These are phyloP conservation scores for Colletotrichum sp. DNA, from an alignment of 2,329 filamentous ascomycete genomes.

Conservation along the genomic window DNA sequence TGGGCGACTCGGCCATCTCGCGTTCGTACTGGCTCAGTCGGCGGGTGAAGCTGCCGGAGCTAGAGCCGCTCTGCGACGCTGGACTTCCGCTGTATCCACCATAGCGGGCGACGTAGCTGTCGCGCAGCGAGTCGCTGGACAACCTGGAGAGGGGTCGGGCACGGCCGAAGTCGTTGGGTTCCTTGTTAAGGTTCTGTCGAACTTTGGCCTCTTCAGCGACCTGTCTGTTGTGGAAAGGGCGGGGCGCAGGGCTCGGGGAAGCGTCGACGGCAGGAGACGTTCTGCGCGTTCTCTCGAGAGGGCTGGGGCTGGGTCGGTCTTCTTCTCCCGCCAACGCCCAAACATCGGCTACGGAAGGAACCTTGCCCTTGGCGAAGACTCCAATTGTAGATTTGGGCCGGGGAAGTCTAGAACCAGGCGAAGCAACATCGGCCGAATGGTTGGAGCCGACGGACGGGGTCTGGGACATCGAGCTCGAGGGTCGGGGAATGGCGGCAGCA, in stretches of 20 bases:
- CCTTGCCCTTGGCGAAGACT: slow-evolving; percentile 25
- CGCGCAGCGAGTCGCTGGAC: slow-evolving; percentile 23
- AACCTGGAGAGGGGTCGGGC: slow-evolving; percentile 21
- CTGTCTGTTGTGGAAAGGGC: slow-evolving; percentile 43
- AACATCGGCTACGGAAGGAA: slow-evolving; percentile 46
- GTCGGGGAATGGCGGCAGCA: slow-evolving; percentile 22
- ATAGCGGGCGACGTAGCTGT: slow-evolving; percentile 27
- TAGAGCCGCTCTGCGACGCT: slow-evolving; percentile 23
- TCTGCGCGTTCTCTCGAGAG: slow-evolving; percentile 34
- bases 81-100: slow-evolving; percentile 10
- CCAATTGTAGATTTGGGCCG: slow-evolving; percentile 28
- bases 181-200: slow-evolving; percentile 31
- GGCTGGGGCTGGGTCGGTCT: slow-evolving; percentile 28
- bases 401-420: slow-evolving; percentile 38
- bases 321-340: slow-evolving; percentile 42
- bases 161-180: slow-evolving; percentile 35
- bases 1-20: slow-evolving; percentile 19
- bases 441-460: slow-evolving; percentile 18
- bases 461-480: slow-evolving; percentile 20
- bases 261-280: slow-evolving; percentile 36
- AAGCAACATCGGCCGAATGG: slow-evolving; percentile 9
- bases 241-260: slow-evolving; percentile 57
- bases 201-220: slow-evolving; percentile 35
- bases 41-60: slow-evolving; percentile 12
- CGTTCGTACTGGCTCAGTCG: slow-evolving; percentile 13